Conservation (phyloP, 768 basidiomycete species). For the Tephrocybe sp. region DNA sequence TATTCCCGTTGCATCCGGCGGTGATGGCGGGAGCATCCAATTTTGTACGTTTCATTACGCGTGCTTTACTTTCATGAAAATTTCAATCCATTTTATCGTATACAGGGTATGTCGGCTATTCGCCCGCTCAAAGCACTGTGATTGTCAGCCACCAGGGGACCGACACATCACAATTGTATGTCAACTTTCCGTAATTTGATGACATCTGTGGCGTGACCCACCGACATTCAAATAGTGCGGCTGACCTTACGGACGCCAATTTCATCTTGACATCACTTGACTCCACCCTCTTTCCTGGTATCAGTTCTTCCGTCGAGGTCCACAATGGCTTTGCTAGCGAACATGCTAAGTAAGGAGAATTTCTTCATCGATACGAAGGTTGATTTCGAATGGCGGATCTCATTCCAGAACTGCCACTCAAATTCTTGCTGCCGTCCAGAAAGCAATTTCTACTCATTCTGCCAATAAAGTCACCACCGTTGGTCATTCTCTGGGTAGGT, state of each 20-base stretch:
- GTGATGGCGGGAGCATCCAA: conserved; percentile 36
- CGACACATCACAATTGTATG: conserved; percentile 33
- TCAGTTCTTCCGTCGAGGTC: conserved; percentile 37
- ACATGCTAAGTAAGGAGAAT: conserved; percentile 34
- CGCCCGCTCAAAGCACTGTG: conserved; percentile 31
- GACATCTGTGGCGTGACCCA: too few species aligned
- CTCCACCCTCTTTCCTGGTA: conserved; percentile 43
- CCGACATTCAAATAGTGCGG: too few species aligned
- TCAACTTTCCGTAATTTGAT: background rate
- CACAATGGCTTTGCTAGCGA: conserved; percentile 44
- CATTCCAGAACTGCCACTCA: conserved; percentile 37
- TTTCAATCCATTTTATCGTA: background rate
- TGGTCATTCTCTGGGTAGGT: conserved; percentile 43
- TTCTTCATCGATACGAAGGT: background rate
- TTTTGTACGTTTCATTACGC: conserved; percentile 30
- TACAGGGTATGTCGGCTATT: conserved; percentile 26
- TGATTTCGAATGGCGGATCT: background rate
- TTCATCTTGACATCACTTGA: conserved; percentile 30
- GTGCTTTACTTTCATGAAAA: background rate
- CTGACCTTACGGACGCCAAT: conserved; percentile 37
- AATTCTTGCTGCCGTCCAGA: conserved; percentile 40
- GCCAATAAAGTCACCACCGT: conserved; percentile 40
- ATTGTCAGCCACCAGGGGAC: conserved; percentile 46
- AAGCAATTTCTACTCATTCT: conserved; percentile 30
- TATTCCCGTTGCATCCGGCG: conserved; percentile 42